Evolutionary conservation across 2,329 filamentous ascomycete genomes (phyloP).

Genomic region (Ophiocordyceps polyrhachis-furcata): DNA sequence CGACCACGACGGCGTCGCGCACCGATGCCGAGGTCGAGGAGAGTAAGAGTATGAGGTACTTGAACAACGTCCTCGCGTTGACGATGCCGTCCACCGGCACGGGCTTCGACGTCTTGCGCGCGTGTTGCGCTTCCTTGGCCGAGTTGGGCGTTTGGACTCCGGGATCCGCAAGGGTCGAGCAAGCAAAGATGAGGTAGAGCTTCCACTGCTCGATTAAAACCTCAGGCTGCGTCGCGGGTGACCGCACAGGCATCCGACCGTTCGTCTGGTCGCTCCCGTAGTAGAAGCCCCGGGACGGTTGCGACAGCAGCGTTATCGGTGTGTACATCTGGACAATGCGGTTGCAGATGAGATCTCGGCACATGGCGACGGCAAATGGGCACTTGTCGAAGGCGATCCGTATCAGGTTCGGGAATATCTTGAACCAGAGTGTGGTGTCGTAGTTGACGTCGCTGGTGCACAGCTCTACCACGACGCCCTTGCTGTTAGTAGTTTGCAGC

Average conservation of each 20-base stretch:
- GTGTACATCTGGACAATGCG: slow-evolving; percentile 86
- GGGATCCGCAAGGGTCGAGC: slow-evolving; percentile 78
- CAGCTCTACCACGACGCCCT: slow-evolving; percentile 77
- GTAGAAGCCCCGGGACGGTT: slow-evolving; percentile 46
- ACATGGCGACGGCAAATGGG: slow-evolving; percentile 76
- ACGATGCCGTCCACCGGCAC: slow-evolving; percentile 59
- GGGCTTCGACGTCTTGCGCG: slow-evolving; percentile 58
- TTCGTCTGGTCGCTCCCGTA: slow-evolving; percentile 42
- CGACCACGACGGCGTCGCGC: slow-evolving; percentile 74
- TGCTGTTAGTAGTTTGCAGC: slow-evolving; percentile 64
- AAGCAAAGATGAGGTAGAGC: slow-evolving; percentile 89
- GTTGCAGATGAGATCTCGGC: slow-evolving; percentile 81
- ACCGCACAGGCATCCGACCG: slow-evolving; percentile 30
- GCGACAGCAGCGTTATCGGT: slow-evolving; percentile 59
- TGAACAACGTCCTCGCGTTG: slow-evolving; percentile 76
- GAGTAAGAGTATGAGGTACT: slow-evolving; percentile 74
- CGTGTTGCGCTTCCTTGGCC: slow-evolving; percentile 48
- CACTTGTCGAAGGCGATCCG: slow-evolving; percentile 80
- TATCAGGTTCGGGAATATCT: slow-evolving; percentile 90
- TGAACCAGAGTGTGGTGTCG: slow-evolving; percentile 91
- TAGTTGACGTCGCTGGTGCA: slow-evolving; percentile 93
- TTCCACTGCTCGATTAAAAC: slow-evolving; percentile 96
- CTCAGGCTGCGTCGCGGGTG: slow-evolving; percentile 58
- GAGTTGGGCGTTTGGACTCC: slow-evolving; percentile 31
- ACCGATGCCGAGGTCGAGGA: slow-evolving; percentile 65